Base-by-base conservation (phyloP, 257 asterid species). In the Primulina eburnea region DNA sequence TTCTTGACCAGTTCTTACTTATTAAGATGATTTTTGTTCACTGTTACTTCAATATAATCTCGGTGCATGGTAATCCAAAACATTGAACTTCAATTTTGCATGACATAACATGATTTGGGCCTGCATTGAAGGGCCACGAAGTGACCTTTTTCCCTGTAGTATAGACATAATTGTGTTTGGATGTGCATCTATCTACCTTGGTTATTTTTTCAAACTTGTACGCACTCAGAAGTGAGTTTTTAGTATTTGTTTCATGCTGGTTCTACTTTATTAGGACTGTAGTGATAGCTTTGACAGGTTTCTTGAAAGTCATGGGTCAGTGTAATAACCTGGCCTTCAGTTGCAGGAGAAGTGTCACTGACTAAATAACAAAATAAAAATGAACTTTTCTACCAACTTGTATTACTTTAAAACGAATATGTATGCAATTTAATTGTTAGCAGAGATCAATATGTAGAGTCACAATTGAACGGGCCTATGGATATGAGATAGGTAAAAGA, bases 31-130 rank as follows among this genome's bases (percentile, higher is more conserved):
- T 62, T n/a, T 37, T 35, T 12, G 60, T 47, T 69, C 73, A 52
- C 6, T 26, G 63, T 64, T 73, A 66, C 68, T 65, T 73, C 60
- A 14, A 14, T 43, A 43, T 14, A 0, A 70, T 65, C 40, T 11
- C 1, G 61, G 64, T 57, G 71, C 70, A 59, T 65, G 34, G 4
- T 77, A 50, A 62, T 56, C 35, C 6, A 11, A 43, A 12, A 43
- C 18, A 43, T 12, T 43, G 55, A 6, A 9, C 50, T 8, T 16
- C 16, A 10, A 16, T 38, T 38, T 38, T 38, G 50, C 50, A 38
- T 38, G 50, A 38, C 16, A 38, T 38, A 16, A 38, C 50, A 38
- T 16, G 50, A 38, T 66, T 50, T 5, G 35, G 55, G 29, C 61
- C 32, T 65, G 73, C 58, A 12, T 14, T 57, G 38, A 30, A 76